Conservation (phyloP, 2,329 filamentous ascomycete species). For the Chalaropsis ovoidea region DNA sequence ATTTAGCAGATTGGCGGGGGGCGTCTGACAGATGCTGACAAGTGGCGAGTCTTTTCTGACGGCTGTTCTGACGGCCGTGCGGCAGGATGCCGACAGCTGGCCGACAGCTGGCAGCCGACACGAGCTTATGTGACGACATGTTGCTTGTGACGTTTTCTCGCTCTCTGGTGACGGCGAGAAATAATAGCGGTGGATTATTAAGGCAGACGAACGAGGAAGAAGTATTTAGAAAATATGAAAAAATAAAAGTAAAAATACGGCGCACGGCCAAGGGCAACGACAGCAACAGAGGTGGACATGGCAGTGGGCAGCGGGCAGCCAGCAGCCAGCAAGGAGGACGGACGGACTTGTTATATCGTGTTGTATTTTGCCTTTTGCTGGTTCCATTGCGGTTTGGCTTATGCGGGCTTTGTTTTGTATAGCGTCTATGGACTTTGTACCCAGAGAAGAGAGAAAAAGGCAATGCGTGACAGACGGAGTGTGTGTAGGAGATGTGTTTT, state of each 20-base stretch:
- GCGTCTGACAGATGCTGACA: not conserved
- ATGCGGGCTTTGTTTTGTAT: conserved; percentile 3
- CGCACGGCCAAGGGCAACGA: not conserved
- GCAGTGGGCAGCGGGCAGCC: not conserved
- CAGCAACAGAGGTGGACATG: not conserved
- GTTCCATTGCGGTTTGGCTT: not conserved
- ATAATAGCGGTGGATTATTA: too few species aligned
- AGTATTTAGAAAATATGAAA: not conserved
- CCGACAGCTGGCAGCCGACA: not conserved
- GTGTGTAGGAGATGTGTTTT: too few species aligned
- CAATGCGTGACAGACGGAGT: too few species aligned
- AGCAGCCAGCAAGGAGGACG: not conserved
- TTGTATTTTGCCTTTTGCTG: not conserved
- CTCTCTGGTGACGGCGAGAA: not conserved
- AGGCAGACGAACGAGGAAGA: not conserved
- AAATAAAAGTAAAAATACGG: not conserved
- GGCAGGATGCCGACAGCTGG: too few species aligned
- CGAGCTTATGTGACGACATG: not conserved
- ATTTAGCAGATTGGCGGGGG: too few species aligned
- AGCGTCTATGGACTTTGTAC: conserved; percentile 8
- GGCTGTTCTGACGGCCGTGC: too few species aligned
- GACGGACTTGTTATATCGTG: too few species aligned
- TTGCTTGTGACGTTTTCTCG: not conserved
- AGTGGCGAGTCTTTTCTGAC: not conserved
- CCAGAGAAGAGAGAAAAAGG: not conserved